A percentile compares a stretch with the other conserved stretches of the same genome.
These are phyloP conservation scores for Dendrocalamus latiflorus DNA, from an alignment of 202 grass and related monocot species.

Conservation along the genomic window DNA sequence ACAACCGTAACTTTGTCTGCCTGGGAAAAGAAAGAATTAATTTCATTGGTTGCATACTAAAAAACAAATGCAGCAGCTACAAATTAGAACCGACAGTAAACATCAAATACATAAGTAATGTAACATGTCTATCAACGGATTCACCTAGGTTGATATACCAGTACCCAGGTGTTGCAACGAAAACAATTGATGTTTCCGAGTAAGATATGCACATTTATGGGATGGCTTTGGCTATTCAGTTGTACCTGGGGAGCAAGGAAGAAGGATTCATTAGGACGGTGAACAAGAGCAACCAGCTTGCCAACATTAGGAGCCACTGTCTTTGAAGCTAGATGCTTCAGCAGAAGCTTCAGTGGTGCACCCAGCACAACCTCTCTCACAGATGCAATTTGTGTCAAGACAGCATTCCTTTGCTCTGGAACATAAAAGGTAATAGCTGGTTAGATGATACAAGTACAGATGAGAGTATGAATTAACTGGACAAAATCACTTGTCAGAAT, in stretches of 20 bases:
- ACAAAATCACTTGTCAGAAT: constrained; percentile 13
- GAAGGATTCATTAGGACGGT: constrained; percentile 93
- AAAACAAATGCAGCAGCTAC: constrained; percentile 11
- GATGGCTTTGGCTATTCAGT: background rate
- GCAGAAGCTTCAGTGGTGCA: constrained; percentile 78
- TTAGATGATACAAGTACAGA: constrained; percentile 4
- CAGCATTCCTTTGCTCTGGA: constrained; percentile 81
- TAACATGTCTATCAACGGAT: background rate
- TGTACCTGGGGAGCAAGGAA: constrained; percentile 86
- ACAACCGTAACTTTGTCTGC: constrained; percentile 80
- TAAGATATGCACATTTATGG: constrained; percentile 4
- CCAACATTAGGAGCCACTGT: constrained; percentile 66
- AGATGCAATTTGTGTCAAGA: constrained; percentile 93
- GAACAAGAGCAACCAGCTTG: constrained; percentile 90
- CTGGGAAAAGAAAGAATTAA: constrained; percentile 36
- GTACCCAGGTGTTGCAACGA: background rate
- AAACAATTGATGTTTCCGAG: background rate
- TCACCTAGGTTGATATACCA: background rate
- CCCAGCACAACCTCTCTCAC: constrained; percentile 92
- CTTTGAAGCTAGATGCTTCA: constrained; percentile 78
- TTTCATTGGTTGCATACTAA: background rate
- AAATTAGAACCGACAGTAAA: constrained; percentile 2
- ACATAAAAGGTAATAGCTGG: constrained; percentile 14
- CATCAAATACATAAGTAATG: background rate
- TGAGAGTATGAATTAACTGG: background rate